Conservation (phyloP, 2,329 filamentous ascomycete genomes). For the Aspergillus intermedius region DNA sequence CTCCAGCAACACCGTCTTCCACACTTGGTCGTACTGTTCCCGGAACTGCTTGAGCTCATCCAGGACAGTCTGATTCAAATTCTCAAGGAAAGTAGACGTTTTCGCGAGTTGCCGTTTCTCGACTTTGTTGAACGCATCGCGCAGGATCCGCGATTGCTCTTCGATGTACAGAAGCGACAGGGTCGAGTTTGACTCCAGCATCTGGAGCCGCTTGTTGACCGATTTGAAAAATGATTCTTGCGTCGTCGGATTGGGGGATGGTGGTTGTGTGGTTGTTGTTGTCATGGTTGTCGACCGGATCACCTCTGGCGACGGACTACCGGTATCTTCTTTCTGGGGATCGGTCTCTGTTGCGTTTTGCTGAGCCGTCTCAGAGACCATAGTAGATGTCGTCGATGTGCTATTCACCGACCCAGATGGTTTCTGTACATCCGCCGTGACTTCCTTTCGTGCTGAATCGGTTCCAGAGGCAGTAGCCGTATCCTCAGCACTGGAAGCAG, state of each 20-base stretch:
- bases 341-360: slow-evolving; percentile 15
- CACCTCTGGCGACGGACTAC: slow-evolving; percentile 23
- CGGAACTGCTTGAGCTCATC: slow-evolving; percentile 71
- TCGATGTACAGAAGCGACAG: slow-evolving; percentile 94
- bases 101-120: slow-evolving; percentile 84
- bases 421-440: slow-evolving; percentile 14
- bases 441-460: slow-evolving; percentile 8
- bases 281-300: slow-evolving; percentile 33
- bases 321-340: slow-evolving; percentile 26
- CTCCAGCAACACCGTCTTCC: slow-evolving; percentile 90
- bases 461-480: not conserved
- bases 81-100: slow-evolving; percentile 71
- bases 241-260: slow-evolving; percentile 66
- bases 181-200: slow-evolving; percentile 87
- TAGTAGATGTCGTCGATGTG: slow-evolving; percentile 12
- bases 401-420: slow-evolving; percentile 9
- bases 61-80: slow-evolving; percentile 81
- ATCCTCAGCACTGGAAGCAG: slow-evolving; percentile 1
- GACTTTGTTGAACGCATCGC: slow-evolving; percentile 77
- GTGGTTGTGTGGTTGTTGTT: slow-evolving; percentile 28
- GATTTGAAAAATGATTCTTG: slow-evolving; percentile 98
- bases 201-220: slow-evolving; percentile 83
- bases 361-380: slow-evolving; percentile 12
- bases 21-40: slow-evolving; percentile 88
- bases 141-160: slow-evolving; percentile 83